Percentiles rank a stretch among this genome's conserved stretches.
phyloP scores from a whole-genome alignment of 1,139 yeast genomes.

The Pichia sp. region DNA sequence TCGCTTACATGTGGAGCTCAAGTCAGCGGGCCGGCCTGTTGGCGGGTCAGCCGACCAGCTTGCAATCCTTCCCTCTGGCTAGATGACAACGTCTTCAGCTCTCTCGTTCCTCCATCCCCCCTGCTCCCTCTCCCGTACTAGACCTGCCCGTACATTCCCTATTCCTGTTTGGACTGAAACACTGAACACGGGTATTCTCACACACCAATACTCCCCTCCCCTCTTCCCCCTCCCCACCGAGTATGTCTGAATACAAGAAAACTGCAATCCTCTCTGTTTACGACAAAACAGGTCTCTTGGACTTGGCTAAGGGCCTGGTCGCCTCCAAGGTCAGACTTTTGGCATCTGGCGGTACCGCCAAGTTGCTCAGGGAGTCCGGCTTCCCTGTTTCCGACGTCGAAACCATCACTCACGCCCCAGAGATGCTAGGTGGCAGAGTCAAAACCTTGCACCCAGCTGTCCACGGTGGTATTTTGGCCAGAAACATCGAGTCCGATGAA shows the following conservation, averaged over 20 bases:
- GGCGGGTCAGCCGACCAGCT: not conserved
- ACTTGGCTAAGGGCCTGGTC: slow-evolving; percentile 89
- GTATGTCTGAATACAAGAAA: slow-evolving; percentile 42
- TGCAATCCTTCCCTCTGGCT: not conserved
- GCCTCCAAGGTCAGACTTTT: slow-evolving; percentile 84
- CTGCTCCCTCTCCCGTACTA: not conserved
- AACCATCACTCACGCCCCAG: slow-evolving; percentile 94
- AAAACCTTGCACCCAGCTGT: slow-evolving; percentile 98
- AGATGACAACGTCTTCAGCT: not conserved
- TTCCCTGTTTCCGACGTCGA: slow-evolving; percentile 97
- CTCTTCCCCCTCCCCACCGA: slow-evolving; percentile 11
- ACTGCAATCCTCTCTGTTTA: slow-evolving; percentile 96
- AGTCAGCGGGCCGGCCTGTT: not conserved
- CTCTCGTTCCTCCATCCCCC: not conserved
- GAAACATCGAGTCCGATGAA: slow-evolving; percentile 87
- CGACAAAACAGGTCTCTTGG: slow-evolving; percentile 94
- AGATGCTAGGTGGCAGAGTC: slow-evolving; percentile 97
- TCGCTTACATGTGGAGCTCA: not conserved
- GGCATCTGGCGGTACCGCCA: slow-evolving; percentile 98
- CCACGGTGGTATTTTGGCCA: slow-evolving; percentile 96
- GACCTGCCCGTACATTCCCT: not conserved
- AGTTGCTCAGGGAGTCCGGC: slow-evolving; percentile 91
- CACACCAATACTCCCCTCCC: not conserved
- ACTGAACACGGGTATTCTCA: not conserved
- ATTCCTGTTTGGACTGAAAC: not conserved